Evolutionary conservation across 108 stramenopile genomes (phyloP), one percentile per base, ranked within the genome.

Genomic region (Cylindrotheca fusiformis): DNA sequence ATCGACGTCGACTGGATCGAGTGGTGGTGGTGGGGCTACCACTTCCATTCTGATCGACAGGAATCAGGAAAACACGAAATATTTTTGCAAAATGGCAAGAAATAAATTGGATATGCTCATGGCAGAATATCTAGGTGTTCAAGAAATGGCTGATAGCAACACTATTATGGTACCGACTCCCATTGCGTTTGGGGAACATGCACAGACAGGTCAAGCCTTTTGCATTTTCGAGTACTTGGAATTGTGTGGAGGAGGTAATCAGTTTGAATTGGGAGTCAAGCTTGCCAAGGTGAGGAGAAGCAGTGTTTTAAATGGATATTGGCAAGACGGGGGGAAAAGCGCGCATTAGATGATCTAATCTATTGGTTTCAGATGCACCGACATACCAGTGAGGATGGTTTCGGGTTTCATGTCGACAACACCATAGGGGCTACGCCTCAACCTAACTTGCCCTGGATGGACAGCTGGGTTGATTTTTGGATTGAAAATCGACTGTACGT

Each of bases 391-490:
- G 56, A 57, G 23, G 23, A 59, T 14, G 47, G 55, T 48, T 91
- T 81, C 74, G 89, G 89, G 22, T 91, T 85, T 62, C 82, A 84
- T 52, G 67, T 87, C 14, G 81, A 91, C 65, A 91, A 91, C 65
- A 91, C 89, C 20, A 85, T 85, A 41, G 89, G 89, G 19, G 83
- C 83, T 8, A 90, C 89, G 32, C 78, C 68, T 25, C 89, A 91
- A 55, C 84, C 84, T 2, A 93, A 93, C 48, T 46, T 73, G 31
- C 76, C 80, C 4, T 90, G 88, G 87, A 74, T 67, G 58, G 70
- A 80, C 18, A 71, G 79, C 50, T 93, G 91, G 91, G 75, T 71
- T 17, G 85, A 90, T 36, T 93, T 93, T 73, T 93, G 84, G 84
- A 78, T 80, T 32, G 75, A 83, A 50, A 71, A 78, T 63, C 69